These are phyloP conservation scores for Aegilops bicornis DNA, from an alignment of 176 grass and related monocot species.

Conservation along the genomic window DNA sequence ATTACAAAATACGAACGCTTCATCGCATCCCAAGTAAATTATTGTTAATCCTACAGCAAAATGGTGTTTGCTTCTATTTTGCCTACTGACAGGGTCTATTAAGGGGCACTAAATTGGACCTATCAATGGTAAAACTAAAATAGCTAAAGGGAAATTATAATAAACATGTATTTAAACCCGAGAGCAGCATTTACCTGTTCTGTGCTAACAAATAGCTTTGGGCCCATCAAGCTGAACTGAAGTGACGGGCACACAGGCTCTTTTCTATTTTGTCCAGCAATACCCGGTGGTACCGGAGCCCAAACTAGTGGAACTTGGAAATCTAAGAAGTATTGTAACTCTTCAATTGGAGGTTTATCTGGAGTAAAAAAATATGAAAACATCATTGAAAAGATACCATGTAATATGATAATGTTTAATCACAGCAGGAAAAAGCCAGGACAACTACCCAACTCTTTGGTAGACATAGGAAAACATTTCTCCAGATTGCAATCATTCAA, in stretches of 20 bases:
- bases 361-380: slow-evolving; percentile 42
- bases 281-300: slow-evolving; percentile 80
- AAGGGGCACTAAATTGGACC: background rate
- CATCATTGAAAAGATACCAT: slow-evolving; percentile 20
- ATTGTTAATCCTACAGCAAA: background rate
- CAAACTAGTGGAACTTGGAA: slow-evolving; percentile 87
- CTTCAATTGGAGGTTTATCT: slow-evolving; percentile 97
- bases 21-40: slow-evolving; percentile 1
- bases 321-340: slow-evolving; percentile 97
- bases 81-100: background rate
- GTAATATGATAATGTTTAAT: slow-evolving; percentile 8
- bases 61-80: slow-evolving; percentile 11
- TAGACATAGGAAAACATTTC: slow-evolving; percentile 1
- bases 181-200: slow-evolving; percentile 74
- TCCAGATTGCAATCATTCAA: background rate
- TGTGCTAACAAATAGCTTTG: slow-evolving; percentile 92
- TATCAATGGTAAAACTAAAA: background rate
- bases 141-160: background rate
- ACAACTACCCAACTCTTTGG: background rate
- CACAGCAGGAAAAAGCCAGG: background rate
- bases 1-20: too few relatives aligned
- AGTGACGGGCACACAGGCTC: slow-evolving; percentile 92
- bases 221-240: slow-evolving; percentile 95
- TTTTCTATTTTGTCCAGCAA: slow-evolving; percentile 82
- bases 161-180: background rate